Conservation (phyloP, 352 stramenopile genomes). For the Globisporangium splendens region DNA sequence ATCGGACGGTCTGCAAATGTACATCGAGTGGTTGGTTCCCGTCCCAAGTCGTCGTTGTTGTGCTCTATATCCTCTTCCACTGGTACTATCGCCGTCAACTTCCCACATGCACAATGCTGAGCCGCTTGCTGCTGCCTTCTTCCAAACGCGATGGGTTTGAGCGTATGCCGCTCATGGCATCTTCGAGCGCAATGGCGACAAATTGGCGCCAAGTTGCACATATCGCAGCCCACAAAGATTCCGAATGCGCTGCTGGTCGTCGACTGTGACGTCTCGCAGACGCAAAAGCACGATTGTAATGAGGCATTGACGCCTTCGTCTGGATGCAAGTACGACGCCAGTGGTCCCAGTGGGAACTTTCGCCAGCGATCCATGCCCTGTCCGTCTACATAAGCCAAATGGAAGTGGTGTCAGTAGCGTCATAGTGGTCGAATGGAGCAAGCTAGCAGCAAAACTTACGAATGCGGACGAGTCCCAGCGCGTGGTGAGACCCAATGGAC, state of each 20-base stretch:
- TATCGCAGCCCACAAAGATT: conserved; percentile 45
- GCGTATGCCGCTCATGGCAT: conserved; percentile 41
- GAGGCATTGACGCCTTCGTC: conserved; percentile 1
- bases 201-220: conserved; percentile 34
- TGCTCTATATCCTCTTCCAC: not conserved
- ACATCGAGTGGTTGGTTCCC: too few relatives aligned
- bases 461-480: conserved; percentile 50
- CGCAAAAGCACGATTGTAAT: conserved; percentile 17
- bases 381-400: not conserved
- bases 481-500: conserved; percentile 50
- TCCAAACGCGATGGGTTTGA: conserved; percentile 16
- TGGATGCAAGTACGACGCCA: conserved; percentile 7
- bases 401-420: not conserved
- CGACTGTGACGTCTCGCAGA: conserved; percentile 30
- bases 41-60: too few relatives aligned
- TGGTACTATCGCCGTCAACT: not conserved
- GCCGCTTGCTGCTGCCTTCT: not conserved
- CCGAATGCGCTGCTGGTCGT: conserved; percentile 24
- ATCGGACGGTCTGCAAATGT: too few relatives aligned
- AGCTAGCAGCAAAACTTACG: conserved; percentile 16
- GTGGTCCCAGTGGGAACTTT: conserved; percentile 40
- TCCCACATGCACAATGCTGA: not conserved
- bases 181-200: conserved; percentile 47
- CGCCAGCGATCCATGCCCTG: conserved; percentile 55
- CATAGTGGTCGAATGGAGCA: not conserved